A percentile compares a stretch with the other conserved stretches of the same genome.
phyloP scores from a whole-genome alignment of 139 green algal species.

The Micractinium conductrix region DNA sequence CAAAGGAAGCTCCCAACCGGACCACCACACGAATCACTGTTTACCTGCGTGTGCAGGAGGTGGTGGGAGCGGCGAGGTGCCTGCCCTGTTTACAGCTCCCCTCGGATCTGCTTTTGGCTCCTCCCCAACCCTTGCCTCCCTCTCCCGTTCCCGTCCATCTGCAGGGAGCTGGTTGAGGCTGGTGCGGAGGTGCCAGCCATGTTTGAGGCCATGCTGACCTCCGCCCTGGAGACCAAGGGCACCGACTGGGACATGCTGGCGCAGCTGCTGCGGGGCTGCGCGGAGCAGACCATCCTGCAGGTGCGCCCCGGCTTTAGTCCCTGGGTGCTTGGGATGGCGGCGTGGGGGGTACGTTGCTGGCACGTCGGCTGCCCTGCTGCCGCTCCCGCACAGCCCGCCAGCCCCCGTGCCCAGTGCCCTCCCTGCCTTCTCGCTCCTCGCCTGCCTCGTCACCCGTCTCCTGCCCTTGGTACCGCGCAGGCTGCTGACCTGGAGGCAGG shows the following conservation, averaged over 20 bases:
- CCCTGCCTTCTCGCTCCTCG: background rate
- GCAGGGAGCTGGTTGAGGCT: slow-evolving; percentile 36
- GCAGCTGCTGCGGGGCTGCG: slow-evolving; percentile 12
- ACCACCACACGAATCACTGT: too few relatives aligned
- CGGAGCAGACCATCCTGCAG: slow-evolving; percentile 4
- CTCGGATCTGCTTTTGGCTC: background rate
- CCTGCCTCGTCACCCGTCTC: too few relatives aligned
- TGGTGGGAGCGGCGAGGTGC: too few relatives aligned
- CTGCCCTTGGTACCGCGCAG: background rate
- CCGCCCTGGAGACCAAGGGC: slow-evolving; percentile 36
- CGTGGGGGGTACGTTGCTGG: background rate
- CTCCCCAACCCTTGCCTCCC: background rate
- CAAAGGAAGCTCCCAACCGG: too few relatives aligned
- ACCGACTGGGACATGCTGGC: slow-evolving; percentile 31
- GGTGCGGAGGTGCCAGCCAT: slow-evolving; percentile 21
- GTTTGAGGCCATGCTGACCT: slow-evolving; percentile 41
- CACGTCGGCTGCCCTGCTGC: background rate
- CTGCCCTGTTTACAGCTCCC: background rate
- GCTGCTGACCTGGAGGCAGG: slow-evolving; percentile 25
- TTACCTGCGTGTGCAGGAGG: too few relatives aligned
- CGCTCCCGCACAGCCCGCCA: background rate
- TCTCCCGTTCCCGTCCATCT: background rate
- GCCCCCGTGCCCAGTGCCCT: background rate
- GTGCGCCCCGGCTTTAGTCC: background rate
- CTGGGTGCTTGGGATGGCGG: background rate